Conservation (phyloP, 176 grass and related monocot genomes). For the Oryza punctata region DNA sequence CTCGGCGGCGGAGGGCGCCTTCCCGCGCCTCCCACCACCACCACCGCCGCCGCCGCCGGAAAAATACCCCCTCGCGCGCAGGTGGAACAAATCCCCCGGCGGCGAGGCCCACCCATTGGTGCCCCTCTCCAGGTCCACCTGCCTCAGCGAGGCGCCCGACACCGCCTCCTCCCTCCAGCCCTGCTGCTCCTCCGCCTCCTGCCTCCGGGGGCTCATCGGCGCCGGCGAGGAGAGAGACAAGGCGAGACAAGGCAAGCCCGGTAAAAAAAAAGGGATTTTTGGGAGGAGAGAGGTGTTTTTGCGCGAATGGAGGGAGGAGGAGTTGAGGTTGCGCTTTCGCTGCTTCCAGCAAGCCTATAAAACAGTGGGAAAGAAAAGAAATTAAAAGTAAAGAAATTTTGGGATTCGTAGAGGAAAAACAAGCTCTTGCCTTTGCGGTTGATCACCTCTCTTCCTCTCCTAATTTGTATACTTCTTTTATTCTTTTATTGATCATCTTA, state of each 20-base stretch:
- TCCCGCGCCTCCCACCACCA: constrained; percentile 32
- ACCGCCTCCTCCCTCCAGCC: constrained; percentile 67
- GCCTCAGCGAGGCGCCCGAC: constrained; percentile 59
- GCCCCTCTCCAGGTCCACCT: constrained; percentile 70
- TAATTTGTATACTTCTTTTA: too few species aligned
- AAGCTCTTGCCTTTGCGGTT: not conserved
- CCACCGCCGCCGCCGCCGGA: not conserved
- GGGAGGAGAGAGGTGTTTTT: not conserved
- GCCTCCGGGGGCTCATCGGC: constrained; percentile 30
- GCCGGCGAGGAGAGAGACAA: constrained; percentile 12
- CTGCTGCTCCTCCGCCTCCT: not conserved
- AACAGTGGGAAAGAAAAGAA: constrained; percentile 33
- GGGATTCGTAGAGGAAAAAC: not conserved
- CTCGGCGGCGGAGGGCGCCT: constrained; percentile 50
- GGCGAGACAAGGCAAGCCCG: too few species aligned
- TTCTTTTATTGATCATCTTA: not conserved
- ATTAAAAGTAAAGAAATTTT: too few species aligned
- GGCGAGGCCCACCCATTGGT: constrained; percentile 95
- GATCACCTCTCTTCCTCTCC: not conserved
- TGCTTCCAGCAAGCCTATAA: constrained; percentile 33
- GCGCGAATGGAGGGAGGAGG: constrained; percentile 14
- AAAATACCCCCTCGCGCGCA: constrained; percentile 69
- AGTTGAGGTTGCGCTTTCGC: constrained; percentile 25
- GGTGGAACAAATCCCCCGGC: constrained; percentile 78
- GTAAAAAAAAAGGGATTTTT: not conserved